A percentile compares a stretch with the other conserved stretches of the same genome.
Evolutionary conservation across 371 early-diverging fungal genomes (phyloP).

Genomic region (Apophysomyces ossiformis): DNA sequence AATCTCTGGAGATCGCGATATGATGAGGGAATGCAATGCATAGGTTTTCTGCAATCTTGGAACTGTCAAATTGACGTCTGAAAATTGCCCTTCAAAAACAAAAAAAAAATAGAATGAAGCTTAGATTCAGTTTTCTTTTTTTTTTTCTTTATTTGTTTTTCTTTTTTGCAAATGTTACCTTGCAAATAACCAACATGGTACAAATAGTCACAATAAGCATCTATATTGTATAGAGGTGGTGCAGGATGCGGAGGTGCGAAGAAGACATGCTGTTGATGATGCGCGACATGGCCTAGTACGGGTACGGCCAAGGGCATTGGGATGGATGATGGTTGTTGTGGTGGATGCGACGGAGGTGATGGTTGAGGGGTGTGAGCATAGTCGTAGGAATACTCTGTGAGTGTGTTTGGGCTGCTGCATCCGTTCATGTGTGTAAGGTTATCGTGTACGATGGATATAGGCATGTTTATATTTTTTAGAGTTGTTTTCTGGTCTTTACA

Average conservation of each 20-base stretch:
- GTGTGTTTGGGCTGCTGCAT: not conserved
- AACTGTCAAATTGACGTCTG: conserved; percentile 43
- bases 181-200: conserved; percentile 34
- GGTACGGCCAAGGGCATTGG: conserved; percentile 25
- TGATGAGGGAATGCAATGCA: conserved; percentile 34
- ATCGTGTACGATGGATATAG: conserved; percentile 2
- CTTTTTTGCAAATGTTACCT: conserved; percentile 18
- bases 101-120: not conserved
- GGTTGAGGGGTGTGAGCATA: not conserved
- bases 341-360: conserved; percentile 16
- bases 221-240: conserved; percentile 10
- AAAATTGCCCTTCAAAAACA: conserved; percentile 30
- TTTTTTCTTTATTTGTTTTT: not conserved
- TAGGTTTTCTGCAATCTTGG: conserved; percentile 36
- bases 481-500: not conserved
- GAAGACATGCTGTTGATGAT: conserved; percentile 20
- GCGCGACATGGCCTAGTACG: conserved; percentile 10
- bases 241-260: conserved; percentile 15
- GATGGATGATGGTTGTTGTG: conserved; percentile 17
- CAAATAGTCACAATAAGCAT: conserved; percentile 27
- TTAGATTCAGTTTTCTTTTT: no score
- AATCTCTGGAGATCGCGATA: conserved; percentile 44
- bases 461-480: not conserved
- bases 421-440: not conserved
- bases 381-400: not conserved